These are phyloP conservation scores for Ustilago sp. DNA, from an alignment of 1,284 basidiomycete species.

Conservation along the genomic window DNA sequence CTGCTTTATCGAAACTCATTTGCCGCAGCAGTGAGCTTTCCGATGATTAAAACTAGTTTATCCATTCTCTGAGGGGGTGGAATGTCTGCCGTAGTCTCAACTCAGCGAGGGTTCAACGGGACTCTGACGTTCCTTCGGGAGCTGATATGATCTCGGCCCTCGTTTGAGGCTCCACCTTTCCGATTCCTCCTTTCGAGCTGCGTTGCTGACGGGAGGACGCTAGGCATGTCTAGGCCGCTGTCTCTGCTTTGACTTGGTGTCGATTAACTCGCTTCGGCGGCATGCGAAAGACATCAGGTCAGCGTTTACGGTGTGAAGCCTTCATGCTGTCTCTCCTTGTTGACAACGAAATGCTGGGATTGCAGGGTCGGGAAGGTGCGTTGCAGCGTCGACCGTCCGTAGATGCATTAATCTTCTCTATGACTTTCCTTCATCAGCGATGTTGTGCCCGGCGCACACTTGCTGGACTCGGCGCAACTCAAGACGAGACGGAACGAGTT, in stretches of 20 bases:
- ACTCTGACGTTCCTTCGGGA: slow-evolving; percentile 9
- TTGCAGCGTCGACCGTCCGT: slow-evolving; percentile 46
- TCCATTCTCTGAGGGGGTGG: slow-evolving; percentile 60
- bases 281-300: slow-evolving; percentile 47
- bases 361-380: slow-evolving; percentile 28
- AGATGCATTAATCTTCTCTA: slow-evolving; percentile 60
- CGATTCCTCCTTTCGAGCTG: slow-evolving; percentile 21
- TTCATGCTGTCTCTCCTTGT: slow-evolving; percentile 33
- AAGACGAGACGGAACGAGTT: background rate
- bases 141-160: slow-evolving; percentile 10
- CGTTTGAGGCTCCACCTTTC: slow-evolving; percentile 29
- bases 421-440: slow-evolving; percentile 34
- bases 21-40: slow-evolving; percentile 1
- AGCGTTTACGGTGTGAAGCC: slow-evolving; percentile 42
- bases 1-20: background rate
- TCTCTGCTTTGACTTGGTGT: slow-evolving; percentile 12
- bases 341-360: slow-evolving; percentile 8
- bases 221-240: slow-evolving; percentile 47
- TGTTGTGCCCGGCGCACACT: background rate
- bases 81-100: slow-evolving; percentile 41
- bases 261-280: slow-evolving; percentile 54
- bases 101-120: slow-evolving; percentile 9
- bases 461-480: background rate
- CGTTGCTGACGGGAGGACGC: slow-evolving; percentile 25
- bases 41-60: slow-evolving; percentile 61